Percentiles rank a stretch among this genome's conserved stretches.
Conservation (phyloP, 208 protist species). For the Vickermania spadyakhi region DNA sequence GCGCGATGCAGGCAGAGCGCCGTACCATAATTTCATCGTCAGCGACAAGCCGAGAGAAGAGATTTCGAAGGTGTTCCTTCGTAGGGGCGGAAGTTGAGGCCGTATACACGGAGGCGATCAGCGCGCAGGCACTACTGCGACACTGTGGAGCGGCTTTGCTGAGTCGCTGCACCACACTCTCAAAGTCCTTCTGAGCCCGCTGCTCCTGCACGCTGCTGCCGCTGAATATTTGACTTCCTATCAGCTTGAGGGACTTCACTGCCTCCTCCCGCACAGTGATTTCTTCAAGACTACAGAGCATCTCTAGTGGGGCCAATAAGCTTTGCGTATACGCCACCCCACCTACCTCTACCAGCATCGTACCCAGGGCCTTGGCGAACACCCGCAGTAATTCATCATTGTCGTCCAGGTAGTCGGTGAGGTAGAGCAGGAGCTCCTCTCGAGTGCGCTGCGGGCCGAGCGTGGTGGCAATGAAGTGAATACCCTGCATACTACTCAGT, state of each 20-base stretch:
- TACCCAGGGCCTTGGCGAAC: constrained; percentile 95
- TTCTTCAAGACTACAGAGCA: constrained; percentile 95
- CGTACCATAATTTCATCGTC: constrained; percentile 98
- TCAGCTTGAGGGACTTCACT: constrained; percentile 65
- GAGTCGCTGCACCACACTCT: constrained; percentile 83
- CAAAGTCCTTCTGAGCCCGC: constrained; percentile 77
- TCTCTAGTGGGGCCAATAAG: constrained; percentile 93
- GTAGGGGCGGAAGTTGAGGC: constrained; percentile 16
- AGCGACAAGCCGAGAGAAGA: constrained; percentile 81
- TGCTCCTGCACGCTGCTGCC: constrained; percentile 8
- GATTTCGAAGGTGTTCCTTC: constrained; percentile 51
- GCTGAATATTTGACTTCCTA: constrained; percentile 62
- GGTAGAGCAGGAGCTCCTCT: constrained; percentile 95
- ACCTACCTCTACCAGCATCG: constrained; percentile 95
- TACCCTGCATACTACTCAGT: constrained; percentile 94
- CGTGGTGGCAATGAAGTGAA: constrained; percentile 95
- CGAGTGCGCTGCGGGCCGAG: constrained; percentile 94
- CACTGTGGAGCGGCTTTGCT: constrained; percentile 92
- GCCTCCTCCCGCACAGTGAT: constrained; percentile 96
- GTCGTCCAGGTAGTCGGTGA: constrained; percentile 97
- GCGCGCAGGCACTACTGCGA: constrained; percentile 88
- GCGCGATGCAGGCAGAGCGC: constrained; percentile 86
- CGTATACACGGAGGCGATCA: constrained; percentile 91
- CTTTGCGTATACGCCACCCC: constrained; percentile 84
- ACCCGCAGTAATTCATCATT: constrained; percentile 98